phyloP scores from a whole-genome alignment of 768 basidiomycete genomes.

The Leccinum disarticulatum region DNA sequence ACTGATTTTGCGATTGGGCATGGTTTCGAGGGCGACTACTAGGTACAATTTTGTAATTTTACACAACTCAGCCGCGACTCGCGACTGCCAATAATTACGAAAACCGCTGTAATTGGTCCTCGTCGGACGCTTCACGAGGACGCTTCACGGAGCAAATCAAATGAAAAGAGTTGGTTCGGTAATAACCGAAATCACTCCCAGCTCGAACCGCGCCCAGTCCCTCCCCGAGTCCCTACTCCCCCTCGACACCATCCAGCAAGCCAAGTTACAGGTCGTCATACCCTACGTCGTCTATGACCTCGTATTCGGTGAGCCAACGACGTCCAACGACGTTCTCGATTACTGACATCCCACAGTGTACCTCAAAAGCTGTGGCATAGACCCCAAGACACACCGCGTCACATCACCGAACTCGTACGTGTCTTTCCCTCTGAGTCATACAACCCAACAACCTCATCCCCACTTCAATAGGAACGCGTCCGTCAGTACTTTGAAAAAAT shows the following conservation, averaged over 20 bases:
- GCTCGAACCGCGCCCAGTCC: constrained; percentile 62
- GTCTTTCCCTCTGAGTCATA: neutral
- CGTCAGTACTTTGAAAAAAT: constrained; percentile 84
- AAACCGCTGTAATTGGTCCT: no score
- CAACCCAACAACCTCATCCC: no score
- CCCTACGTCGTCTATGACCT: constrained; percentile 85
- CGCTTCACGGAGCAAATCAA: constrained; percentile 39
- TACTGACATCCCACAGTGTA: constrained; percentile 34
- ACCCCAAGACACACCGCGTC: constrained; percentile 72
- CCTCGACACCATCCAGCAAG: constrained; percentile 74
- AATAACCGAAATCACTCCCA: constrained; percentile 21
- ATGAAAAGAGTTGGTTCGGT: constrained; percentile 14
- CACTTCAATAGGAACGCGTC: constrained; percentile 61
- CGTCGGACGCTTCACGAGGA: constrained; percentile 27
- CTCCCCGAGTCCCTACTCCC: constrained; percentile 64
- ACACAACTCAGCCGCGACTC: no score
- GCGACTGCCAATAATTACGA: no score
- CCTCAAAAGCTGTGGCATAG: no score
- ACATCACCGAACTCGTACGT: constrained; percentile 55
- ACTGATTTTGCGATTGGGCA: no score
- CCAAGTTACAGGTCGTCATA: constrained; percentile 73
- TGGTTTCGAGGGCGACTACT: no score
- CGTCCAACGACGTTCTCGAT: neutral
- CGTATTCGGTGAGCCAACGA: constrained; percentile 62
- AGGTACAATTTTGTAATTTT: no score